Evolutionary conservation across 768 basidiomycete species (phyloP), one percentile per base, ranked within the genome.

Genomic region (Phlebiopsis gigantea): DNA sequence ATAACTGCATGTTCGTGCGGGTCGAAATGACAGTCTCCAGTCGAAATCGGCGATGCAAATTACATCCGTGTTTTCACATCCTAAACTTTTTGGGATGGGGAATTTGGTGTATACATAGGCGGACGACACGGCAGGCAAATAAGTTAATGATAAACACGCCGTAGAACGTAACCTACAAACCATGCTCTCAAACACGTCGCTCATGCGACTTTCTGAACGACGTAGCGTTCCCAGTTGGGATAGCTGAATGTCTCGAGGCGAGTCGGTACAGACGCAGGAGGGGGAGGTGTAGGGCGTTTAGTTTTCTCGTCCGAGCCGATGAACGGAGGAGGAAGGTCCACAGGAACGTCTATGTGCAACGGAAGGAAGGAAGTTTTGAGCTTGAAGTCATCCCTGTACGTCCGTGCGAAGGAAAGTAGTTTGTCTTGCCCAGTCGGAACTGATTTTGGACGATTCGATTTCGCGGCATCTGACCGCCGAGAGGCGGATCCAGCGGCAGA

Each of bases 191-290:
- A 45, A 45, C 2, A 19, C 44, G 2, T 25, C 26, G 47, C 65
- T n/a, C 61, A 59, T 21, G 58, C 70, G 30, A 67, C 68, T 31
- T 68, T 72, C 61, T 75, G 77, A 39, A 86, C 75, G 41, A 77
- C 65, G 66, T 88, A 87, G 57, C 81, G 73, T 66, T 87, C 84
- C 85, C 85, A 88, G 52, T 75, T 79, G 26, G 85, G 84, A 65
- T 80, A 83, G 17, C 73, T 61, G 30, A 79, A 73, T 57, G 78
- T 77, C 52, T 30, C 57, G 47, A 19, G 53, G 31, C 43, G 42
- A 17, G 71, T 71, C 65, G 70, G 67, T 63, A 75, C 68, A 22
- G 66, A 68, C 50, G 71, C 70, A 52, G 65, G 61, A 57, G 62
- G 53, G 58, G 63, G 61, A 47, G 55, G 69, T 34, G 63, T 66